A percentile compares a stretch with the other conserved stretches of the same genome.
Conservation (phyloP, 495 filamentous ascomycete genomes). For the Patellaria atrata region DNA sequence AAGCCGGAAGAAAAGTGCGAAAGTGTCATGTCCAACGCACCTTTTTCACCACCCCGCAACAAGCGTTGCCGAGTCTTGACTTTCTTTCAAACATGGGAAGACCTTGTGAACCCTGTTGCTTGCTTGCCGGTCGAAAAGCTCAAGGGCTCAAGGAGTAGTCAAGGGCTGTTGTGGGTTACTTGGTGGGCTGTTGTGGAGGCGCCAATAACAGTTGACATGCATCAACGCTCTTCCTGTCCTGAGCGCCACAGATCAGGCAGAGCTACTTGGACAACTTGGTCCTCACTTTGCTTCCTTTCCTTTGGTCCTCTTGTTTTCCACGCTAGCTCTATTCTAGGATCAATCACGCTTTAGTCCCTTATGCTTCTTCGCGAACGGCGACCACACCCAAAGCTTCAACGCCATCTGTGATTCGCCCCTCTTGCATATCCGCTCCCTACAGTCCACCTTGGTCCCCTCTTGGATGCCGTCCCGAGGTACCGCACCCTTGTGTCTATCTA, state of each 20-base stretch:
- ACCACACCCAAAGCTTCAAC: too few species aligned
- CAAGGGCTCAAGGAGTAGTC: too few species aligned
- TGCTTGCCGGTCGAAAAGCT: constrained; percentile 8
- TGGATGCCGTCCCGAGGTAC: constrained; percentile 23
- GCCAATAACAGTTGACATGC: constrained; percentile 17
- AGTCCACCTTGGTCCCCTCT: constrained; percentile 11
- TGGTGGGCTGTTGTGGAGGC: constrained; percentile 16
- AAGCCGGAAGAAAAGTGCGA: too few species aligned
- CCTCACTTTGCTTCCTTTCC: constrained; percentile 20
- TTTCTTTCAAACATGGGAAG: too few species aligned
- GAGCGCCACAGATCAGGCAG: constrained; percentile 18
- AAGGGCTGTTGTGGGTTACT: too few species aligned
- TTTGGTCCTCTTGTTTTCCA: constrained; percentile 11
- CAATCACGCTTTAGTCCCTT: constrained; percentile 15
- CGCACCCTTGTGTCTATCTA: constrained; percentile 21
- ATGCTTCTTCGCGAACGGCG: constrained; percentile 21
- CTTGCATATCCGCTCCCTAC: too few species aligned
- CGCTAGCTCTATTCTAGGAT: too few species aligned
- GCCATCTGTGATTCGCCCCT: too few species aligned
- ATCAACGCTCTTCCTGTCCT: constrained; percentile 18
- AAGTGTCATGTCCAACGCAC: constrained; percentile 7
- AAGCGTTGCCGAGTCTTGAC: constrained; percentile 24
- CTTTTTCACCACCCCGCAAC: constrained; percentile 19
- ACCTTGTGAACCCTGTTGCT: constrained; percentile 15
- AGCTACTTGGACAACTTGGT: too few species aligned